Evolutionary conservation across 805 yeast genomes (phyloP), one percentile per base, ranked within the genome.

Genomic region (Candida xiaguanensis): DNA sequence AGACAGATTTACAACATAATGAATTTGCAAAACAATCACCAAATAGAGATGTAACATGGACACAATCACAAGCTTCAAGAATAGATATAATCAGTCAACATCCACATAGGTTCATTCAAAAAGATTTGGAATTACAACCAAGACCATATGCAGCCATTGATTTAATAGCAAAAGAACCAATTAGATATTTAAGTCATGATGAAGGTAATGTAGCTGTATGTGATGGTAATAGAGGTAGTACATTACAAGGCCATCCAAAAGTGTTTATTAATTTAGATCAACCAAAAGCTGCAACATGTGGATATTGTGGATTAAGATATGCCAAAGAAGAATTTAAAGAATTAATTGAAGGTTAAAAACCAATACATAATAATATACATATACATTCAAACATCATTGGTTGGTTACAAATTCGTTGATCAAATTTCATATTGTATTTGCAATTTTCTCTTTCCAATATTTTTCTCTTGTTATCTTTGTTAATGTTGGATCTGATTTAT

Each of bases 121-220:
- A 67, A 46, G 88, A 86, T 53, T 65, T 86, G 41, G 62, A 65
- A 5, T 55, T 65, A 32, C 93, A 86, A 64, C 95, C 95, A 40
- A 75, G 73, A 52, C 88, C 95, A 5, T 78, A 78, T 45, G 85
- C 95, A 30, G 95, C 95, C 40, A 87, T 87, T 53, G 93, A 87
- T 32, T 72, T 87, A 60, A 84, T 87, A 50, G 81, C 83, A 23
- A 66, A 81, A 55, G 79, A 80, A 54, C 95, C 95, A 2, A 65
- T 86, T 30, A 67, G 77, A 49, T 83, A 74, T 54, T 66, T 86
- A 44, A 53, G 63, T 28, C 74, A 71, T 46, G 52, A 50, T 32
- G 74, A 67, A 23, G 68, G 66, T 14, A 72, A 78, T 51, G 61
- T 79, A 38, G 95, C 95, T 1, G 91, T 82, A 13, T 87, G 95